These are phyloP conservation scores for Linnemannia schmuckeri DNA, from an alignment of 192 early-diverging fungal genomes.

Conservation along the genomic window DNA sequence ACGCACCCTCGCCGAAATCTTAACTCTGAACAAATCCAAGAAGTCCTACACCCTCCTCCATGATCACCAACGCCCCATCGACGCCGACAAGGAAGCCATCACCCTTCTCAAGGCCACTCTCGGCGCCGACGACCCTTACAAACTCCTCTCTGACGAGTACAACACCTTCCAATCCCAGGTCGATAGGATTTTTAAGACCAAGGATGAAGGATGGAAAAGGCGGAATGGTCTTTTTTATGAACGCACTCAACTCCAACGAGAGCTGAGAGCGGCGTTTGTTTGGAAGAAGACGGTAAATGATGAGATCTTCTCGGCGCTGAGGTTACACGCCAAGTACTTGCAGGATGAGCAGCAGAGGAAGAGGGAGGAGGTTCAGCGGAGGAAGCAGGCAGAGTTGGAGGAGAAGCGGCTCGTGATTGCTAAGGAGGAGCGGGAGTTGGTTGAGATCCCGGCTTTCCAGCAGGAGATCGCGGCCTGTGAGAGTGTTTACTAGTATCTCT, in stretches of 20 bases:
- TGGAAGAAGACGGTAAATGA: conserved; percentile 71
- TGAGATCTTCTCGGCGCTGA: conserved; percentile 74
- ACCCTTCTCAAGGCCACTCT: conserved; percentile 72
- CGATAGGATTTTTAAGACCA: conserved; percentile 66
- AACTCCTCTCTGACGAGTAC: conserved; percentile 72
- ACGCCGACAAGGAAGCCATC: conserved; percentile 65
- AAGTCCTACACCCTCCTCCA: conserved; percentile 71
- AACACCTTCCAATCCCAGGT: conserved; percentile 78
- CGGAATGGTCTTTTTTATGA: conserved; percentile 74
- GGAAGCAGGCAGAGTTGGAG: conserved; percentile 71
- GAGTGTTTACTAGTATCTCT: conserved; percentile 78
- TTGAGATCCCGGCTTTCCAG: conserved; percentile 85
- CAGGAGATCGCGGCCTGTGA: conserved; percentile 86
- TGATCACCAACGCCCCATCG: conserved; percentile 62
- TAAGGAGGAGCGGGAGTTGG: conserved; percentile 81
- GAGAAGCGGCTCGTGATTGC: conserved; percentile 72
- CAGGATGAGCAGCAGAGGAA: conserved; percentile 74
- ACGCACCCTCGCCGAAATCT: conserved; percentile 82
- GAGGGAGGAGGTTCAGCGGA: conserved; percentile 70
- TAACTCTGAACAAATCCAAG: conserved; percentile 73
- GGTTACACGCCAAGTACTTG: conserved; percentile 73
- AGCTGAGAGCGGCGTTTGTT: conserved; percentile 73
- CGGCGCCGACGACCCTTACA: conserved; percentile 57
- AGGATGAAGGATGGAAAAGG: conserved; percentile 67
- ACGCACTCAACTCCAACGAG: conserved; percentile 72